These are phyloP conservation scores for Phytophthora megakarya DNA, from an alignment of 352 stramenopile species.

Conservation along the genomic window DNA sequence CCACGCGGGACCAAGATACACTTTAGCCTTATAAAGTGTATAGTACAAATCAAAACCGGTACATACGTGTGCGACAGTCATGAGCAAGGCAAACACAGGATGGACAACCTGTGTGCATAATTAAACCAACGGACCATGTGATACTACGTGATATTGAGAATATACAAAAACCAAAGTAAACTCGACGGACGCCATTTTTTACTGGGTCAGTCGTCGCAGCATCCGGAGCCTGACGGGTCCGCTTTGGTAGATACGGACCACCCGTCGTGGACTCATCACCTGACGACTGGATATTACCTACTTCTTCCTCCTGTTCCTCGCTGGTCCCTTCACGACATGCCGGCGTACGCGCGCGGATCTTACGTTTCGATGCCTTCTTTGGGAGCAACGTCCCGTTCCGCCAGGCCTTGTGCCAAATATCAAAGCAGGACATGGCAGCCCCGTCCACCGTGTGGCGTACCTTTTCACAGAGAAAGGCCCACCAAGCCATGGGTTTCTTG, in stretches of 20 bases:
- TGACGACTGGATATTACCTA: background rate
- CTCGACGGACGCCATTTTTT: background rate
- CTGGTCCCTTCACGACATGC: background rate
- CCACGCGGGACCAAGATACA: too few relatives aligned
- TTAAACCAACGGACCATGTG: too few relatives aligned
- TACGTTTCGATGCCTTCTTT: background rate
- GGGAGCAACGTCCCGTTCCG: conserved; percentile 5
- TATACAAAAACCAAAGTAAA: conserved; percentile 9
- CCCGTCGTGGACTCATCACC: background rate
- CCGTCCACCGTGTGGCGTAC: conserved; percentile 9
- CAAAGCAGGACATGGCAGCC: conserved; percentile 16
- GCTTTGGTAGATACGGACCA: background rate
- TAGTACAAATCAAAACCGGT: too few relatives aligned
- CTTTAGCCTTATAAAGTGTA: too few relatives aligned
- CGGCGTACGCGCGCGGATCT: conserved; percentile 12
- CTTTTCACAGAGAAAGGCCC: conserved; percentile 20
- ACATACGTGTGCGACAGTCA: too few relatives aligned
- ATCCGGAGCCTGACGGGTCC: background rate
- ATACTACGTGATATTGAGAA: background rate
- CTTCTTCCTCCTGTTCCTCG: background rate
- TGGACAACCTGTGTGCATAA: too few relatives aligned
- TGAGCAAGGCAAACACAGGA: too few relatives aligned
- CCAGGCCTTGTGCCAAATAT: conserved; percentile 16
- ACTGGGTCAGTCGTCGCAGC: background rate
- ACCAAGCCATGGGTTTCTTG: conserved; percentile 5